Conservation (phyloP, 768 basidiomycete genomes). For the Tulasnella sp. region DNA sequence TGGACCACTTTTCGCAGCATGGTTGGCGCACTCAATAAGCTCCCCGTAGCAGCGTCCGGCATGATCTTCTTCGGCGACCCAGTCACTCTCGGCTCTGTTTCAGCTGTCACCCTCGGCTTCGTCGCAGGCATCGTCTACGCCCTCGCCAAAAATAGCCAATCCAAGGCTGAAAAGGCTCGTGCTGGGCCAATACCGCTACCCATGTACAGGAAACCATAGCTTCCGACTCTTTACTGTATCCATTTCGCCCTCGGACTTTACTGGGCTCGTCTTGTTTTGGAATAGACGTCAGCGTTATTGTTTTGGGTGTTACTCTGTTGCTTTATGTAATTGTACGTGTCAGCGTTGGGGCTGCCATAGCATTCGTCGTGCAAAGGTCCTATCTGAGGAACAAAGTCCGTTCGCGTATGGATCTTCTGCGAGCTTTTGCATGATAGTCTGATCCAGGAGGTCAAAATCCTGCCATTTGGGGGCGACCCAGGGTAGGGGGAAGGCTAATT, state of each 20-base stretch:
- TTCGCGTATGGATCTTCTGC: too few relatives aligned
- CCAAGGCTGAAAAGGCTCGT: slow-evolving; percentile 65
- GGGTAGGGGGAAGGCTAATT: too few relatives aligned
- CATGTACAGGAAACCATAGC: slow-evolving; percentile 43
- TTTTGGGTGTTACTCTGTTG: neutral
- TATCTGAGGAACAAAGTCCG: neutral
- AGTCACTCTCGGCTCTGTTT: slow-evolving; percentile 84
- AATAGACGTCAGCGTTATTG: neutral
- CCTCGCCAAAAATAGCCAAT: slow-evolving; percentile 92
- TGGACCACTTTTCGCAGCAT: slow-evolving; percentile 57
- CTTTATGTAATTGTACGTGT: neutral
- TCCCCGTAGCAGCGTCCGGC: slow-evolving; percentile 98
- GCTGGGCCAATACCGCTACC: slow-evolving; percentile 63
- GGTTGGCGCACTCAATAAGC: slow-evolving; percentile 96
- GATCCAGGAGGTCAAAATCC: too few relatives aligned
- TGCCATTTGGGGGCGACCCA: too few relatives aligned
- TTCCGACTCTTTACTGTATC: neutral
- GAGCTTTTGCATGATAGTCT: too few relatives aligned
- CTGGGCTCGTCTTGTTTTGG: neutral
- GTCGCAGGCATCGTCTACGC: slow-evolving; percentile 91
- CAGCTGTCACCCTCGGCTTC: slow-evolving; percentile 86
- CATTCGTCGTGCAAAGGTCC: neutral
- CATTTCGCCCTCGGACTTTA: neutral
- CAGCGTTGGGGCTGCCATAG: slow-evolving; percentile 2
- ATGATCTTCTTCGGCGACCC: slow-evolving; percentile 96